Evolutionary conservation across 2,329 filamentous ascomycete genomes (phyloP).

Genomic region (Coleophoma cylindrospora): DNA sequence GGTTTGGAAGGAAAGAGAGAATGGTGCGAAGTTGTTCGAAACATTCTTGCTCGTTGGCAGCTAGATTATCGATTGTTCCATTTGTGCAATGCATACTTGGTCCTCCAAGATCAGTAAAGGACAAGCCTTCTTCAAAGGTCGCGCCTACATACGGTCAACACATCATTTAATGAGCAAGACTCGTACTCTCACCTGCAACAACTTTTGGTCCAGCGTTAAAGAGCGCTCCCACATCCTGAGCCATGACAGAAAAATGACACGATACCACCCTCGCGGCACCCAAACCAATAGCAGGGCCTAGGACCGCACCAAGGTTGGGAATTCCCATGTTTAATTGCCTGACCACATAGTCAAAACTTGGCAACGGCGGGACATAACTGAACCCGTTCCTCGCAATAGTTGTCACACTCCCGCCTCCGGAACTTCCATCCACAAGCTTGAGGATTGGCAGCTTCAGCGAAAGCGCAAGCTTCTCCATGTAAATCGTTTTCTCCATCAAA

Average conservation of each 20-base stretch:
- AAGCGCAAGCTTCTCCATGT: slow-evolving; percentile 57
- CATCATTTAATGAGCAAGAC: no score
- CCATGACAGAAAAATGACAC: slow-evolving; percentile 64
- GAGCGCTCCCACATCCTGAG: slow-evolving; percentile 53
- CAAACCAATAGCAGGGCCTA: slow-evolving; percentile 59
- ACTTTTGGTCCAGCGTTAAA: slow-evolving; percentile 63
- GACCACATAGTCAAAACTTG: slow-evolving; percentile 46
- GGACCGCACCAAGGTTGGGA: slow-evolving; percentile 57
- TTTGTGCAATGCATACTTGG: slow-evolving; percentile 59
- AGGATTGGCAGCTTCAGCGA: slow-evolving; percentile 53
- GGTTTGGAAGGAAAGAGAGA: slow-evolving; percentile 52
- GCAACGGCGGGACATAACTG: slow-evolving; percentile 55
- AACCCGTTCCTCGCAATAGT: slow-evolving; percentile 50
- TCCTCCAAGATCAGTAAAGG: slow-evolving; percentile 53
- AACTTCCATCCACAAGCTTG: slow-evolving; percentile 60
- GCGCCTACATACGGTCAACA: slow-evolving; percentile 30
- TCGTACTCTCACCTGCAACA: slow-evolving; percentile 36
- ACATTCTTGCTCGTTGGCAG: slow-evolving; percentile 53
- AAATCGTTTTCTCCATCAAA: slow-evolving; percentile 51
- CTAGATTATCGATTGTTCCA: slow-evolving; percentile 62
- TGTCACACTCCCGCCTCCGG: slow-evolving; percentile 57
- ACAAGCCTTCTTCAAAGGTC: slow-evolving; percentile 59
- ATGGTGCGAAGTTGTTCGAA: slow-evolving; percentile 56
- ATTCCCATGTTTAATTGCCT: slow-evolving; percentile 58
- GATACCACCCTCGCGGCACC: slow-evolving; percentile 56